Base-by-base conservation (phyloP, 116 monocot species). In the Dioscorea cayenensis region DNA sequence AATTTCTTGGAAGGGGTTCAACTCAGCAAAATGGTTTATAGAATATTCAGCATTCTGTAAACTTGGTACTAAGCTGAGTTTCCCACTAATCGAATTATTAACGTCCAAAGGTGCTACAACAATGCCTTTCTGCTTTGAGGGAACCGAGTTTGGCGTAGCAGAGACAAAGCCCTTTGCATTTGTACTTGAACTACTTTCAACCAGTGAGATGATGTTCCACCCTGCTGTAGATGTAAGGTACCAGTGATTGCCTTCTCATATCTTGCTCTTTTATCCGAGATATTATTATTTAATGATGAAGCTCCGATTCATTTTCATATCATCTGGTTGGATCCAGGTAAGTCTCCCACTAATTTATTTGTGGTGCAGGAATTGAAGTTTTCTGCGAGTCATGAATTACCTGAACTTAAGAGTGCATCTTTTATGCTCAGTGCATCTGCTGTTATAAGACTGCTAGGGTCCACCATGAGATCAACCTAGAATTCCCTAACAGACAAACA, bases 401-500 rank as follows among this genome's bases (percentile, higher is more conserved):
- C n/a, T n/a, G n/a, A n/a, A n/a, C n/a, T n/a, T 20, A 63, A 60
- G 25, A 81, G 38, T 73, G 74, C 52, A 77, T 91, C 91, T 78
- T n/a, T n/a, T n/a, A 68, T 32, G 72, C 82, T 91, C 8, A 83
- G 73, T 22, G 82, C 84, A 81, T 99, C 94, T 62, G 87, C n/a
- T n/a, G 82, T 94, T 75, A 99, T 91, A 62, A 99, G 91, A 25
- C 85, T 94, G 60, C 99, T 94, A 16, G 99, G 94, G 23, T 86
- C 86, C 89, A 87, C 86, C 99, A 99, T 99, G 50, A 99, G 91
- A 82, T 99, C 87, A 77, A 99, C 94, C 91, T 94, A 81, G 72
- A 84, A 99, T 71, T 99, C n/a, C n/a, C 99, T 80, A n/a, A n/a
- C n/a, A n/a, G n/a, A n/a, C n/a, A n/a, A n/a, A n/a, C n/a, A n/a